Evolutionary conservation across 2,329 filamentous ascomycete species (phyloP).

Genomic region (Aspergillus sclerotialis): DNA sequence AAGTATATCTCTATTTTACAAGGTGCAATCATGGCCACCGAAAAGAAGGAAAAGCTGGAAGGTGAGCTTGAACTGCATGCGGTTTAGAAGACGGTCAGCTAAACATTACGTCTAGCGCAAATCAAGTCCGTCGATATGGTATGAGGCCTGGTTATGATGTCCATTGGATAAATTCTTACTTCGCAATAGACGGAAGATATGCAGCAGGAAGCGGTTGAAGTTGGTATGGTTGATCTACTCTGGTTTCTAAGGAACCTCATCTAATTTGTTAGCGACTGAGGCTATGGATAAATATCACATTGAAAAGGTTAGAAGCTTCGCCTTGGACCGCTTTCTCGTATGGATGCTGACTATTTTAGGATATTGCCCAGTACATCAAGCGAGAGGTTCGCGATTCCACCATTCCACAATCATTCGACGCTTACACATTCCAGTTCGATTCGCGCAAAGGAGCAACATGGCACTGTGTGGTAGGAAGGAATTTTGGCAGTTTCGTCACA

Average conservation of each 20-base stretch:
- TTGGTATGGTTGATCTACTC: constrained; percentile 58
- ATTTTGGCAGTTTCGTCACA: constrained; percentile 98
- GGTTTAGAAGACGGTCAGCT: too few relatives aligned
- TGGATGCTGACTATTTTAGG: constrained; percentile 48
- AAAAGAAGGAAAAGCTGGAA: constrained; percentile 68
- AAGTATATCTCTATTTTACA: too few relatives aligned
- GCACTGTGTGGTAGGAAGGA: constrained; percentile 97
- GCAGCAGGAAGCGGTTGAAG: constrained; percentile 91
- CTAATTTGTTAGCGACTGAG: constrained; percentile 52
- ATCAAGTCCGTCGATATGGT: constrained; percentile 99
- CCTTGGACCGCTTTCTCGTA: neutral
- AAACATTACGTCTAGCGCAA: constrained; percentile 57
- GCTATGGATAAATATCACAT: constrained; percentile 66
- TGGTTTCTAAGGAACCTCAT: constrained; percentile 5
- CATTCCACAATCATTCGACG: constrained; percentile 10
- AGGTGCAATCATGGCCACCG: constrained; percentile 35
- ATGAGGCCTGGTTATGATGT: constrained; percentile 25
- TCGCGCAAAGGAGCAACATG: constrained; percentile 95
- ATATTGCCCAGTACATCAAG: constrained; percentile 95
- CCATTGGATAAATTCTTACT: constrained; percentile 9
- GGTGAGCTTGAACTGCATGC: too few relatives aligned
- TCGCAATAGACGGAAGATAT: constrained; percentile 81
- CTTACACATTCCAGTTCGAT: constrained; percentile 64
- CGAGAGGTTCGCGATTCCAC: constrained; percentile 58
- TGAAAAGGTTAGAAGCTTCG: constrained; percentile 52